These are phyloP conservation scores for Pseudophaeomoniella oleicola DNA, from an alignment of 2,329 filamentous ascomycete species.

Conservation along the genomic window DNA sequence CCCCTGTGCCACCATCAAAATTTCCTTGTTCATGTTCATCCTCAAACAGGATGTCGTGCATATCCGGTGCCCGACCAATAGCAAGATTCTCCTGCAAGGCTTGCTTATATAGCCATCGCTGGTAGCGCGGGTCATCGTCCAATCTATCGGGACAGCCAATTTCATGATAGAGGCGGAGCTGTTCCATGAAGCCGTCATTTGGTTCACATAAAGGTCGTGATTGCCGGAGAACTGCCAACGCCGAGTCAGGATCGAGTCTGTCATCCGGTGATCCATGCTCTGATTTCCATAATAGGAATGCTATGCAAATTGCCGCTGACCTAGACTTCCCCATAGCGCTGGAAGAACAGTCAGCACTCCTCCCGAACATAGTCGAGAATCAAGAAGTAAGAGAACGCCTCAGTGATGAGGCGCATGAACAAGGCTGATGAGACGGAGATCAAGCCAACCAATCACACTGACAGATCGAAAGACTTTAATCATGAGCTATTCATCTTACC, in stretches of 20 bases:
- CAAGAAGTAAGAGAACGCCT: conserved; percentile 5
- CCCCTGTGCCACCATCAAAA: conserved; percentile 14
- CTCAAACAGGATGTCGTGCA: conserved; percentile 62
- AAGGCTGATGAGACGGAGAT: too few relatives aligned
- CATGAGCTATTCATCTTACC: conserved; percentile 45
- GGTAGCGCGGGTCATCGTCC: conserved; percentile 54
- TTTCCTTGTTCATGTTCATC: conserved; percentile 28
- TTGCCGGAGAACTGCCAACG: conserved; percentile 54
- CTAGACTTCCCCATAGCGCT: conserved; percentile 96
- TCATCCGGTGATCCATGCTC: conserved; percentile 23
- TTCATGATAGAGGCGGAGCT: conserved; percentile 72
- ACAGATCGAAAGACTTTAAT: too few relatives aligned
- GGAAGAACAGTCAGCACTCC: conserved; percentile 5
- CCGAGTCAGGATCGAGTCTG: conserved; percentile 40
- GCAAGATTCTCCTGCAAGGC: conserved; percentile 54
- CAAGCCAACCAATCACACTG: too few relatives aligned
- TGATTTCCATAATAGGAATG: conserved; percentile 52
- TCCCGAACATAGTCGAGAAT: conserved; percentile 1
- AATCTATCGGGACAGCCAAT: conserved; percentile 62
- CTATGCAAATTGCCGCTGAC: conserved; percentile 69
- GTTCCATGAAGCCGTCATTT: conserved; percentile 80
- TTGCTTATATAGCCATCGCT: conserved; percentile 57
- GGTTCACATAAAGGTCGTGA: conserved; percentile 69
- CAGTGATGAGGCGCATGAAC: too few relatives aligned
- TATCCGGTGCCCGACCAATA: conserved; percentile 63